Conservation (phyloP, 1,284 basidiomycete species). For the Cryptococcus sp. region DNA sequence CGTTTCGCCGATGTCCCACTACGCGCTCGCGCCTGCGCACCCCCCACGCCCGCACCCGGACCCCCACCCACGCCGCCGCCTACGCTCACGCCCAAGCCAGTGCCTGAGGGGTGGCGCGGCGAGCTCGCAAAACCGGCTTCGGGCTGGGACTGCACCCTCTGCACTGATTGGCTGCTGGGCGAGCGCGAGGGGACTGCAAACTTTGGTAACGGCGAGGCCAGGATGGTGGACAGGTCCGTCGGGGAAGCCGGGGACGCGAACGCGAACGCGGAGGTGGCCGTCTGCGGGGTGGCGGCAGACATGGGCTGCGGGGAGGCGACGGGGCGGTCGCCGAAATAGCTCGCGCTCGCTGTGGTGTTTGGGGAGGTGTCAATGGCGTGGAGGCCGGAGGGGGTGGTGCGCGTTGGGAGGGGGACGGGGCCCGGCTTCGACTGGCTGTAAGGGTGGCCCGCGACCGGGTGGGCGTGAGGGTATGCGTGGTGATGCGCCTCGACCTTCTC, state of each 20-base stretch:
- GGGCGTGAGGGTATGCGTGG: not conserved
- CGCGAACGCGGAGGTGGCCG: not conserved
- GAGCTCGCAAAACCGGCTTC: not conserved
- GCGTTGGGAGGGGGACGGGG: not conserved
- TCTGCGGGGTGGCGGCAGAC: not conserved
- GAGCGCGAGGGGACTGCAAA: slow-evolving; percentile 13
- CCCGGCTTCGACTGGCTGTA: slow-evolving; percentile 6
- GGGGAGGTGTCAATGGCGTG: slow-evolving; percentile 20
- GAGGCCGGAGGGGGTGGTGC: not conserved
- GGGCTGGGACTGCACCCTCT: not conserved
- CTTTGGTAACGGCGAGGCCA: slow-evolving; percentile 23
- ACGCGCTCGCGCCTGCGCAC: not conserved
- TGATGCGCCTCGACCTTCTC: slow-evolving; percentile 12
- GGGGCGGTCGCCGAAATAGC: slow-evolving; percentile 9
- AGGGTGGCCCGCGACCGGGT: slow-evolving; percentile 3
- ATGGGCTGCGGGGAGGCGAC: slow-evolving; percentile 10
- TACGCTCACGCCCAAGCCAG: too few species aligned
- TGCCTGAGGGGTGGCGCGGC: slow-evolving; percentile 5
- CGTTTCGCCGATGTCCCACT: slow-evolving; percentile 4
- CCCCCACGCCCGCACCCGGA: too few species aligned
- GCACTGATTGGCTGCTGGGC: slow-evolving; percentile 5
- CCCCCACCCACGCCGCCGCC: too few species aligned
- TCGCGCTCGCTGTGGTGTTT: not conserved
- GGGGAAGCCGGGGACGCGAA: slow-evolving; percentile 13
- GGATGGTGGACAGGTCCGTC: slow-evolving; percentile 18